Percentiles rank a stretch among this genome's conserved stretches.
Conservation (phyloP, 192 early-diverging fungal genomes). For the Tieghemiomyces parasiticus region DNA sequence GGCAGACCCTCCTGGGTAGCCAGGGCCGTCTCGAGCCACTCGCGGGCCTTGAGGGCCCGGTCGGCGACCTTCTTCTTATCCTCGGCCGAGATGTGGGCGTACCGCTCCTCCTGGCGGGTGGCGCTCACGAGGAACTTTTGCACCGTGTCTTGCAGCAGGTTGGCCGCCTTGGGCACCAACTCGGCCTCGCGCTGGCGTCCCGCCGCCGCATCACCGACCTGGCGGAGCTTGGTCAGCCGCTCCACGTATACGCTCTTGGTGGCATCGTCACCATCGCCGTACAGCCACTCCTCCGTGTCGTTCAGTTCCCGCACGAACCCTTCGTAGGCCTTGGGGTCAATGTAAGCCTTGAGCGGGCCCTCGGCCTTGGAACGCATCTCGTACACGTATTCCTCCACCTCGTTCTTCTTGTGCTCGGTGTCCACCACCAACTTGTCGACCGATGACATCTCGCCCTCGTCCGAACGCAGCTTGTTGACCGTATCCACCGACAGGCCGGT, state of each 20-base stretch:
- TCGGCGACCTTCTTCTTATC: slow-evolving; percentile 74
- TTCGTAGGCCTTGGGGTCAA: slow-evolving; percentile 53
- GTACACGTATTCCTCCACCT: slow-evolving; percentile 97
- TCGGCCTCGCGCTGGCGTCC: slow-evolving; percentile 72
- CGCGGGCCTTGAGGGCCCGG: slow-evolving; percentile 53
- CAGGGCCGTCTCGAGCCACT: slow-evolving; percentile 76
- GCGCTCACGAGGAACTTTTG: slow-evolving; percentile 56
- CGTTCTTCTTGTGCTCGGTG: slow-evolving; percentile 87
- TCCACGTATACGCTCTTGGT: slow-evolving; percentile 77
- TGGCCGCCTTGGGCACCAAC: slow-evolving; percentile 70
- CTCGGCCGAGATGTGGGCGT: slow-evolving; percentile 67
- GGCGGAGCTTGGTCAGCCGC: slow-evolving; percentile 67
- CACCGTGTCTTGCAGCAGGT: slow-evolving; percentile 64
- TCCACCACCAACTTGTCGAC: slow-evolving; percentile 81
- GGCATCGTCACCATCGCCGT: slow-evolving; percentile 89
- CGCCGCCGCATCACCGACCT: slow-evolving; percentile 63
- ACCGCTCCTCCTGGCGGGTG: slow-evolving; percentile 52
- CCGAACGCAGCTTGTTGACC: slow-evolving; percentile 49
- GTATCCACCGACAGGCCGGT: slow-evolving; percentile 38
- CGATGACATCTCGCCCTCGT: slow-evolving; percentile 72
- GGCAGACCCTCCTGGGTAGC: slow-evolving; percentile 54
- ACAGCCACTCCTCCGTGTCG: slow-evolving; percentile 93
- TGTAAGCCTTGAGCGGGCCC: slow-evolving; percentile 50
- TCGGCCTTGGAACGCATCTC: slow-evolving; percentile 82
- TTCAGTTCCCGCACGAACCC: slow-evolving; percentile 52